Evolutionary conservation across 2,329 filamentous ascomycete species (phyloP).

Genomic region (Fusarium hostae): DNA sequence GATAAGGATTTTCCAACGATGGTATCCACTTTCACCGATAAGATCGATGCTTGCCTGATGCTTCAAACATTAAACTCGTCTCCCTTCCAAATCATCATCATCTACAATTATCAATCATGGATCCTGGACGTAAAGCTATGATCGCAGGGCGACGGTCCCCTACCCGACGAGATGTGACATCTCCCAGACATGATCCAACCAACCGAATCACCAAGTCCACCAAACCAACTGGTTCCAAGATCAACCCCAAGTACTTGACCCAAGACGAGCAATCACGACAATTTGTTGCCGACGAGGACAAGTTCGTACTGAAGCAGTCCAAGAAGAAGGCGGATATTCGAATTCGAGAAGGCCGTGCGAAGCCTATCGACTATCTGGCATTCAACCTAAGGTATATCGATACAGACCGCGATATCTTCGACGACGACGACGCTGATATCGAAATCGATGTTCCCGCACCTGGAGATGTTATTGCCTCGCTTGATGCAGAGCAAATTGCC

Average conservation of each 20-base stretch:
- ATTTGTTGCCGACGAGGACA: constrained; percentile 95
- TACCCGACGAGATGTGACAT: constrained; percentile 61
- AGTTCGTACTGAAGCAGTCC: constrained; percentile 93
- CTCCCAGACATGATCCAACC: constrained; percentile 65
- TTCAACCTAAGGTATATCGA: constrained; percentile 93
- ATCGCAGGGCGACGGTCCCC: constrained; percentile 59
- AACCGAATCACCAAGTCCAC: constrained; percentile 66
- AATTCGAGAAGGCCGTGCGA: constrained; percentile 89
- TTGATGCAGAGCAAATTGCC: constrained; percentile 73
- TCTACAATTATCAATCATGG: constrained; percentile 54
- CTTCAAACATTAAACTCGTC: not conserved
- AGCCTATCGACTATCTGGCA: constrained; percentile 92
- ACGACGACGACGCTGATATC: constrained; percentile 81
- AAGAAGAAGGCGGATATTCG: constrained; percentile 98
- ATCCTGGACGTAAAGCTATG: constrained; percentile 66
- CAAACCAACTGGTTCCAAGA: constrained; percentile 44
- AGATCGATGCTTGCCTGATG: constrained; percentile 16
- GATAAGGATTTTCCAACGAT: constrained; percentile 23
- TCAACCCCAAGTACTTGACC: constrained; percentile 64
- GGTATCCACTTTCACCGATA: constrained; percentile 32
- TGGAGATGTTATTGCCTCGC: constrained; percentile 79
- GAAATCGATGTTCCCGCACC: constrained; percentile 83
- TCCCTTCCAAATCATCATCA: not conserved
- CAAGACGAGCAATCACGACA: constrained; percentile 81
- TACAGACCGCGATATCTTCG: constrained; percentile 82